Conservation (phyloP, 495 filamentous ascomycete genomes). For the Penicillium lagena region DNA sequence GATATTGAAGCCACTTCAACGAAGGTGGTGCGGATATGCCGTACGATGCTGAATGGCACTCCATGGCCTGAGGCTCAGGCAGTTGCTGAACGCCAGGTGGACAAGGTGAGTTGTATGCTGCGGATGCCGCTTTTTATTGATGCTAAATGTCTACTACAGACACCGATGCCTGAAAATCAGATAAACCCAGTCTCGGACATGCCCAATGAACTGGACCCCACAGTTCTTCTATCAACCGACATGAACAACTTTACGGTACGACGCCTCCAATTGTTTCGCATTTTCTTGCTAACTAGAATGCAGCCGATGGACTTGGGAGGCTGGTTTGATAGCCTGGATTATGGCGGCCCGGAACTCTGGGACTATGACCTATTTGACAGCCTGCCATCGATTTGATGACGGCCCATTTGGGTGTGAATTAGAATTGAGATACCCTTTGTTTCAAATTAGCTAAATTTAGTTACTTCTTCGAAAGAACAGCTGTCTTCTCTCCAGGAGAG, state of each 20-base stretch:
- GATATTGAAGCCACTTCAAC: constrained; percentile 21
- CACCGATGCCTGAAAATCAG: constrained; percentile 1
- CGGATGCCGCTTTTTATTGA: neutral
- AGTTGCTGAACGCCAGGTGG: constrained; percentile 5
- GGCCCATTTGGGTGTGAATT: neutral
- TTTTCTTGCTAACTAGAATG: constrained; percentile 9
- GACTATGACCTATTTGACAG: constrained; percentile 21
- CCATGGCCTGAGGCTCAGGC: constrained; percentile 19
- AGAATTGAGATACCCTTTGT: neutral
- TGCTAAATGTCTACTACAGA: neutral
- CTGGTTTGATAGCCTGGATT: constrained; percentile 26
- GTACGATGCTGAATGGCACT: constrained; percentile 17
- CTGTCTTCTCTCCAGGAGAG: too few species aligned
- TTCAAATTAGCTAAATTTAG: too few species aligned
- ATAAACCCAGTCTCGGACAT: constrained; percentile 11
- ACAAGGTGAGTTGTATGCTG: constrained; percentile 6
- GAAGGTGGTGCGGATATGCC: constrained; percentile 17
- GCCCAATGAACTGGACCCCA: constrained; percentile 22
- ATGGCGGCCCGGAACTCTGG: constrained; percentile 23
- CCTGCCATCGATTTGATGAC: constrained; percentile 5
- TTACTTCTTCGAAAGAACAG: too few species aligned
- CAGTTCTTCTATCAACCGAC: constrained; percentile 16
- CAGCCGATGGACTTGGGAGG: constrained; percentile 30
- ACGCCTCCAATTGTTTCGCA: neutral
- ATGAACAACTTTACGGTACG: constrained; percentile 23